phyloP scores from a whole-genome alignment of 805 yeast species.

The Metschnikowia arizonensis region DNA sequence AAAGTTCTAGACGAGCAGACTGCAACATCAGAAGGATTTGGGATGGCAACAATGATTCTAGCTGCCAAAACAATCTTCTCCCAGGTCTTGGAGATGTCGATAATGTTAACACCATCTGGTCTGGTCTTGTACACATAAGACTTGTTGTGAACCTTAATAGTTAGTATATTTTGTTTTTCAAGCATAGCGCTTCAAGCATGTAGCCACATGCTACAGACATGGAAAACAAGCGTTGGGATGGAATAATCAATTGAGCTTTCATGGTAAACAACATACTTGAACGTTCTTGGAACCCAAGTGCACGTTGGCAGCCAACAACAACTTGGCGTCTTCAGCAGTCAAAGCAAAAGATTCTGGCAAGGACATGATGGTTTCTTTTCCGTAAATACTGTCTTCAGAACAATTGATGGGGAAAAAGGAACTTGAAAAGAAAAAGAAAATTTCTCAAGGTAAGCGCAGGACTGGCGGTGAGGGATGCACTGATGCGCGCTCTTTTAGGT shows the following conservation, averaged over 20 bases:
- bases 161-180: constrained; percentile 8
- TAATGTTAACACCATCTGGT: constrained; percentile 98
- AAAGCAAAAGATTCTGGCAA: constrained; percentile 85
- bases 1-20: constrained; percentile 98
- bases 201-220: no score
- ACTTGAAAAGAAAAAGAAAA: constrained; percentile 19
- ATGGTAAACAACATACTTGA: constrained; percentile 77
- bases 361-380: constrained; percentile 49
- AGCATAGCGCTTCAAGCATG: neutral
- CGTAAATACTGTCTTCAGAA: constrained; percentile 18
- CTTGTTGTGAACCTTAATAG: constrained; percentile 81
- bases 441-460: constrained; percentile 22
- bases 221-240: neutral
- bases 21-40: constrained; percentile 97
- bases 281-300: constrained; percentile 99
- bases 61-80: constrained; percentile 99
- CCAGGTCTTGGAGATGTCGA: constrained; percentile 99
- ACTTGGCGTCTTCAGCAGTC: constrained; percentile 98
- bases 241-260: neutral
- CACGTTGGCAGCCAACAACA: constrained; percentile 98
- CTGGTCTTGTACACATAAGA: constrained; percentile 97
- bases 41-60: constrained; percentile 98
- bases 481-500: constrained; percentile 7
- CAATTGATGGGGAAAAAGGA: constrained; percentile 17
- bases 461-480: constrained; percentile 19